Evolutionary conservation across 208 protist genomes (phyloP).

Genomic region (Naegleria fowleri): DNA sequence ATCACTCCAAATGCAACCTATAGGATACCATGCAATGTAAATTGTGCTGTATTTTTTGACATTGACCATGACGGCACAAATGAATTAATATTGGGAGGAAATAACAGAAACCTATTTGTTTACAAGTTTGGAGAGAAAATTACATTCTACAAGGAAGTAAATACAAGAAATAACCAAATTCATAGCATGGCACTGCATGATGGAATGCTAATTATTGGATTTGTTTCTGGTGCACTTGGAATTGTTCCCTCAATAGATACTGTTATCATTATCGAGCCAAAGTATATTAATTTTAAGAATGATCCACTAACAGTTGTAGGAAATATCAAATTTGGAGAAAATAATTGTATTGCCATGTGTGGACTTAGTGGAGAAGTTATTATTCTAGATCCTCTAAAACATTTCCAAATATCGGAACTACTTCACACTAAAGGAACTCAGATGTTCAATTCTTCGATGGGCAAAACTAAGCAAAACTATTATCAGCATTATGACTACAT

Average conservation of each 20-base stretch:
- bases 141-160: not conserved
- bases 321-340: not conserved
- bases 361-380: not conserved
- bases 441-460: not conserved
- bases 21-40: slow-evolving; percentile 8
- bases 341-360: not conserved
- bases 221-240: not conserved
- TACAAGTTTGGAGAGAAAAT: not conserved
- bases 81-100: not conserved
- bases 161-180: not conserved
- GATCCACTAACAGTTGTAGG: not conserved
- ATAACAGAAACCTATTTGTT: not conserved
- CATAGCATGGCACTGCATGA: not conserved
- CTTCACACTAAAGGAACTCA: not conserved
- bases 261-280: not conserved
- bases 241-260: not conserved
- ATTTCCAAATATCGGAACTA: not conserved
- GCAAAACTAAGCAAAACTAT: not conserved
- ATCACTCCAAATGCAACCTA: not conserved
- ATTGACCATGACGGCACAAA: not conserved
- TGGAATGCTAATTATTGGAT: not conserved
- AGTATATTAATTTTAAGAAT: not conserved
- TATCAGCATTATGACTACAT: not conserved
- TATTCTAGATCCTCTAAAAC: not conserved
- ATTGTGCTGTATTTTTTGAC: not conserved